These are phyloP conservation scores for Inga oerstediana DNA, from an alignment of 306 rosid species.

Conservation along the genomic window DNA sequence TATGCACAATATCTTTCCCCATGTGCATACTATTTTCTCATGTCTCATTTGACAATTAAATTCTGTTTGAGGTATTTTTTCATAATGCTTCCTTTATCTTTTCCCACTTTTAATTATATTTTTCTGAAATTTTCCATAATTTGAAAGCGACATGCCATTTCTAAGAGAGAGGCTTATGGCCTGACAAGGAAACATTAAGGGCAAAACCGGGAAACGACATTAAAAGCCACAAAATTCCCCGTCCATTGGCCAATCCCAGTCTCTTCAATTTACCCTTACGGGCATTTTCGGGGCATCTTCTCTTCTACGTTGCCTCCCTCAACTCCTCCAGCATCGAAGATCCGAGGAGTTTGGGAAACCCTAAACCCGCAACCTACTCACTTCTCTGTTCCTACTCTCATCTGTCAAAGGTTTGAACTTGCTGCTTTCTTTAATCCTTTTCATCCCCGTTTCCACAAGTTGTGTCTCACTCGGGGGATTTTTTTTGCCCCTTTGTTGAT, in stretches of 20 bases:
- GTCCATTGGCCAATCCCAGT: conserved; percentile 17
- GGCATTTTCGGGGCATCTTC: neutral
- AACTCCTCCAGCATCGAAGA: conserved; percentile 44
- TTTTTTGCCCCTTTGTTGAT: neutral
- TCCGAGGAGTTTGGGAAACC: conserved; percentile 58
- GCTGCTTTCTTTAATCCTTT: neutral
- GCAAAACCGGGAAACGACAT: conserved; percentile 29
- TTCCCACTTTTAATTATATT: too few relatives aligned
- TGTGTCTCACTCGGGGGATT: neutral
- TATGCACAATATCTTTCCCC: too few relatives aligned
- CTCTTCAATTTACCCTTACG: neutral
- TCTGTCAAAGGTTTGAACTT: conserved; percentile 22
- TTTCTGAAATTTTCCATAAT: too few relatives aligned
- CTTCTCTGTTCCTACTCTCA: conserved; percentile 23
- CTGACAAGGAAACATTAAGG: conserved; percentile 2
- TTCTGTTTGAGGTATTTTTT: too few relatives aligned
- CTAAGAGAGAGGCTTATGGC: neutral
- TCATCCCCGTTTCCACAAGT: neutral
- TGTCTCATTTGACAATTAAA: too few relatives aligned
- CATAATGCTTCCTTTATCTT: too few relatives aligned
- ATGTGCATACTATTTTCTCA: too few relatives aligned
- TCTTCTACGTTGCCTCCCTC: conserved; percentile 12
- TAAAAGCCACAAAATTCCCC: neutral
- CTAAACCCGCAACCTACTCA: conserved; percentile 18
- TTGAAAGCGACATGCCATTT: neutral